Evolutionary conservation across 1,139 yeast species (phyloP).

Genomic region (Zygotorulaspora mrakii): DNA sequence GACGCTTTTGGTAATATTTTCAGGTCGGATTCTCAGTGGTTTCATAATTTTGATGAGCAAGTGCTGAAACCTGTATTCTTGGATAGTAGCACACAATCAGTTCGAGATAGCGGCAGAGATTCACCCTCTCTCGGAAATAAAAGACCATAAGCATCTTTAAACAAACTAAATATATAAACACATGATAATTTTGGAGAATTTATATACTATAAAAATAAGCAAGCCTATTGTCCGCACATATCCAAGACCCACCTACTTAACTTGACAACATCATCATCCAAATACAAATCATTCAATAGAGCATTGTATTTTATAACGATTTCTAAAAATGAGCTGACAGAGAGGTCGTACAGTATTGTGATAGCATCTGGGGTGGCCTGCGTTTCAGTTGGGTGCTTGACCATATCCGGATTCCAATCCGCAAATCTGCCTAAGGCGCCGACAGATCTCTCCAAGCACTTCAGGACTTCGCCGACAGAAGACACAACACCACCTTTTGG

Average conservation of each 20-base stretch:
- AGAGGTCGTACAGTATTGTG: conserved; percentile 55
- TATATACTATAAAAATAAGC: no score
- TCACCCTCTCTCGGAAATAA: conserved; percentile 7
- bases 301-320: conserved; percentile 60
- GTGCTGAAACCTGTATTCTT: conserved; percentile 93
- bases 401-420: conserved; percentile 30
- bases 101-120: conserved; percentile 9
- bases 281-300: conserved; percentile 57
- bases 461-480: conserved; percentile 55
- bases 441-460: conserved; percentile 57
- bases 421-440: conserved; percentile 49
- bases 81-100: conserved; percentile 43
- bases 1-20: conserved; percentile 40
- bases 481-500: conserved; percentile 51
- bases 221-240: conserved; percentile 30
- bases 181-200: not conserved
- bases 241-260: conserved; percentile 72
- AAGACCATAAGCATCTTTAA: conserved; percentile 1
- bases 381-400: conserved; percentile 22
- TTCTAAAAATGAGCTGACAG: conserved; percentile 60
- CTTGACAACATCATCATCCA: conserved; percentile 59
- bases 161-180: not conserved
- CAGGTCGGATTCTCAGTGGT: conserved; percentile 83
- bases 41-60: conserved; percentile 86
- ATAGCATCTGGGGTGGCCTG: conserved; percentile 40